Percentiles rank a stretch among this genome's conserved stretches.
Evolutionary conservation across 148 eudicot species (phyloP).

Genomic region (Persicaria maculosa): DNA sequence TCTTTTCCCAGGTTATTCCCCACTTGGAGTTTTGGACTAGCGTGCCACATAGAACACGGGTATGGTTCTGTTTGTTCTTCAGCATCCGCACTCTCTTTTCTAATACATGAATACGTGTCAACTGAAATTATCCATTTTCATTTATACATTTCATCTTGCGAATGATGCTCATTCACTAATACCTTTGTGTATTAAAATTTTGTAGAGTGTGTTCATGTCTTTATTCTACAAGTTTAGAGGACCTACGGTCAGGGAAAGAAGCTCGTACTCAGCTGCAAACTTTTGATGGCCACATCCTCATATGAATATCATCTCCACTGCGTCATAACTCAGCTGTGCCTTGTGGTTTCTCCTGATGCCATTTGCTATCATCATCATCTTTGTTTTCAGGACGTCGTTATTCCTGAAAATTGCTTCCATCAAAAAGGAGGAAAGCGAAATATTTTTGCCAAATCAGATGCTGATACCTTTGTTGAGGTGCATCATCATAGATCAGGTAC

Average conservation of each 20-base stretch:
- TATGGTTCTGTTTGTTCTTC: conserved; percentile 23
- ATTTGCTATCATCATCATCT: not conserved
- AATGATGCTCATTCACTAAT: too few relatives aligned
- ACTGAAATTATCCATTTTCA: not conserved
- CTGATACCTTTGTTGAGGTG: not conserved
- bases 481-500: not conserved
- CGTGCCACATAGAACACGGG: conserved; percentile 76
- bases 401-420: not conserved
- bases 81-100: not conserved
- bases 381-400: not conserved
- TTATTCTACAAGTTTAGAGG: conserved; percentile 63
- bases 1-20: conserved; percentile 52
- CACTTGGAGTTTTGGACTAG: conserved; percentile 87
- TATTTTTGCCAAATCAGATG: not conserved
- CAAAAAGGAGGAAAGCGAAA: not conserved
- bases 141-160: too few relatives aligned
- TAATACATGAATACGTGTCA: not conserved
- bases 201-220: conserved; percentile 56
- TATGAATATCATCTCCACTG: not conserved
- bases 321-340: not conserved
- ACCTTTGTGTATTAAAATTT: not conserved
- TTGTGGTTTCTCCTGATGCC: not conserved
- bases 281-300: conserved; percentile 32
- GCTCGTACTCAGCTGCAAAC: conserved; percentile 79
- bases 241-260: conserved; percentile 60